A percentile compares a stretch with the other conserved stretches of the same genome.
Evolutionary conservation across 768 basidiomycete species (phyloP).

Genomic region (Polyporus arcularius): DNA sequence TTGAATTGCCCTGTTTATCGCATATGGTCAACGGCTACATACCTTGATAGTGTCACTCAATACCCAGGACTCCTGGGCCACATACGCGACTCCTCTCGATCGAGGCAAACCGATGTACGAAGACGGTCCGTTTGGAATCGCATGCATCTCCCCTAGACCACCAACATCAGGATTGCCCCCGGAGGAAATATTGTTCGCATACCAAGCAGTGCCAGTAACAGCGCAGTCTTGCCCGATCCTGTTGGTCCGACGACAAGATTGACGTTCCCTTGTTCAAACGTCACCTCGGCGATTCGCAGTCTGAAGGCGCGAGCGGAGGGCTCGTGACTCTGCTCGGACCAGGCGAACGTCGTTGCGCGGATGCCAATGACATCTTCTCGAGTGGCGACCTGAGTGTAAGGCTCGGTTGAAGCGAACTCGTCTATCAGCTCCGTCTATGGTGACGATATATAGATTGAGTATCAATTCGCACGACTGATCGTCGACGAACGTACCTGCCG

Average conservation of each 20-base stretch:
- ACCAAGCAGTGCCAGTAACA: conserved; percentile 54
- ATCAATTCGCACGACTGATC: neutral
- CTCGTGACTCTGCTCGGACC: conserved; percentile 41
- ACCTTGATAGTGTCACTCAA: conserved; percentile 74
- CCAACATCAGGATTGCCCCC: conserved; percentile 33
- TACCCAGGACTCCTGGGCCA: conserved; percentile 83
- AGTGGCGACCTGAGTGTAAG: neutral
- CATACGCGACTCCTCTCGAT: conserved; percentile 63
- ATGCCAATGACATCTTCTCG: conserved; percentile 47
- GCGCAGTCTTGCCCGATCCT: conserved; percentile 58
- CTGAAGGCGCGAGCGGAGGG: conserved; percentile 39
- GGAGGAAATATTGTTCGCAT: too few species aligned
- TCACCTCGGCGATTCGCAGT: conserved; percentile 52
- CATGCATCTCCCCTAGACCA: conserved; percentile 60
- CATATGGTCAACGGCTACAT: conserved; percentile 18
- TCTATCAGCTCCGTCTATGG: conserved; percentile 51
- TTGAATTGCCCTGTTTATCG: too few species aligned
- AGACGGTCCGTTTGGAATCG: conserved; percentile 41
- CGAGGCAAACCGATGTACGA: conserved; percentile 45
- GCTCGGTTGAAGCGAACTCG: conserved; percentile 25
- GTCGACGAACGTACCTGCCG: conserved; percentile 25
- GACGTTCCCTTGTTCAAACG: conserved; percentile 53
- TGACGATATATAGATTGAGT: too few species aligned
- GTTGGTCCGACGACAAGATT: conserved; percentile 64
- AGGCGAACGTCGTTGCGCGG: conserved; percentile 54